phyloP scores from a whole-genome alignment of 257 asterid genomes.

The Cordia subcordata region DNA sequence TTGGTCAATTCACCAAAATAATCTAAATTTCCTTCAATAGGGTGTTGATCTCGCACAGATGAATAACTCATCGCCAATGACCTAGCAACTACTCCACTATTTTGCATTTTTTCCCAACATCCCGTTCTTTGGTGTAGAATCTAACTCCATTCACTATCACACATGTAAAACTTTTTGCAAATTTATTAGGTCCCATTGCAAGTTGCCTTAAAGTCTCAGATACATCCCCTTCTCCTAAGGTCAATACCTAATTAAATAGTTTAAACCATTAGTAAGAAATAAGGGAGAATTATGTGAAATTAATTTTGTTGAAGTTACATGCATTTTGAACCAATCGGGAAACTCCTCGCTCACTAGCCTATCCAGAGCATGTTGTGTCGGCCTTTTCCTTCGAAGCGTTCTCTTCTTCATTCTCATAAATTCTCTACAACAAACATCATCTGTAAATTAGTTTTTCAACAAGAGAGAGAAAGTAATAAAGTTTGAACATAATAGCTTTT shows the following conservation, averaged over 20 bases:
- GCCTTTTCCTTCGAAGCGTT: neutral
- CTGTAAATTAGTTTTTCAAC: too few species aligned
- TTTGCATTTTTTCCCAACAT: constrained; percentile 1
- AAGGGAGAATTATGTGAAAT: neutral
- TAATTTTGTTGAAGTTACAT: neutral
- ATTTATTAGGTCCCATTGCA: constrained; percentile 2
- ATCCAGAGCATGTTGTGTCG: neutral
- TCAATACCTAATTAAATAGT: neutral
- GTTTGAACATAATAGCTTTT: too few species aligned
- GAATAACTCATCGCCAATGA: neutral
- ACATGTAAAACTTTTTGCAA: neutral
- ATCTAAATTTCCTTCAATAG: neutral
- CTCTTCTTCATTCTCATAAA: neutral
- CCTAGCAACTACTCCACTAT: constrained; percentile 4
- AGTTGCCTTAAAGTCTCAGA: neutral
- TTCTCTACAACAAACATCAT: neutral
- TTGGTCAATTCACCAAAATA: neutral
- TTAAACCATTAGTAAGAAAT: too few species aligned
- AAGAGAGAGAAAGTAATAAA: neutral
- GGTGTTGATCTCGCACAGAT: neutral
- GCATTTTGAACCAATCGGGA: constrained; percentile 5
- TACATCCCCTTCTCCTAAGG: neutral
- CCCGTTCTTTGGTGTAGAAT: constrained; percentile 3
- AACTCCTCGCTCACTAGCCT: neutral
- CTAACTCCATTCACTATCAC: constrained; percentile 4